Evolutionary conservation across 306 rosid species (phyloP).

Genomic region (Cucumis hystrix): DNA sequence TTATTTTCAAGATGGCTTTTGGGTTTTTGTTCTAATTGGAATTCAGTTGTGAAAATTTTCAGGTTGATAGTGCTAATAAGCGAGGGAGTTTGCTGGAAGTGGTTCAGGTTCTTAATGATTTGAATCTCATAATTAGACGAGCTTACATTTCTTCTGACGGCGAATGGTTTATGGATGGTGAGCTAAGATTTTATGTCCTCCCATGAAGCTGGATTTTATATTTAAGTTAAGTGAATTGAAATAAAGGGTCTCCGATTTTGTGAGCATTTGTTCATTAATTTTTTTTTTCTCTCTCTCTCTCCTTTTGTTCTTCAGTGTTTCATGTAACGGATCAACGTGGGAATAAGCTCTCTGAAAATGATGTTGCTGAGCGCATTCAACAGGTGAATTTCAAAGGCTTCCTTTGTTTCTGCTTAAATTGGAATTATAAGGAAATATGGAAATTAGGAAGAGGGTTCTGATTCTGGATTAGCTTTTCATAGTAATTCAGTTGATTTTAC

Average conservation of each 20-base stretch:
- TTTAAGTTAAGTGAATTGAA: neutral
- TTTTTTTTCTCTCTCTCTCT: neutral
- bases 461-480: conserved; percentile 2
- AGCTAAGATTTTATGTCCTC: conserved; percentile 4
- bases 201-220: neutral
- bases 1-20: neutral
- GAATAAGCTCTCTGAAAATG: conserved; percentile 53
- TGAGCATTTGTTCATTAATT: neutral
- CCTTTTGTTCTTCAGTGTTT: conserved; percentile 35
- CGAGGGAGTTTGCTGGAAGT: conserved; percentile 85
- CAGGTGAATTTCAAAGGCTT: conserved; percentile 44
- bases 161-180: conserved; percentile 99
- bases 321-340: conserved; percentile 86
- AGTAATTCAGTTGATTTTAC: neutral
- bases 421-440: neutral
- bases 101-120: conserved; percentile 89
- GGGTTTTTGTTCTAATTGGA: neutral
- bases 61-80: conserved; percentile 92
- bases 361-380: conserved; percentile 78
- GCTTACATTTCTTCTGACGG: conserved; percentile 98
- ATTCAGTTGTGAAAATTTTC: neutral
- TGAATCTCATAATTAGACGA: conserved; percentile 65
- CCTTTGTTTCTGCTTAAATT: neutral
- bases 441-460: conserved; percentile 2
- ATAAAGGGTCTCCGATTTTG: neutral